Conservation (phyloP, 1,139 yeast species). For the Saccharomyces pastorianus region DNA sequence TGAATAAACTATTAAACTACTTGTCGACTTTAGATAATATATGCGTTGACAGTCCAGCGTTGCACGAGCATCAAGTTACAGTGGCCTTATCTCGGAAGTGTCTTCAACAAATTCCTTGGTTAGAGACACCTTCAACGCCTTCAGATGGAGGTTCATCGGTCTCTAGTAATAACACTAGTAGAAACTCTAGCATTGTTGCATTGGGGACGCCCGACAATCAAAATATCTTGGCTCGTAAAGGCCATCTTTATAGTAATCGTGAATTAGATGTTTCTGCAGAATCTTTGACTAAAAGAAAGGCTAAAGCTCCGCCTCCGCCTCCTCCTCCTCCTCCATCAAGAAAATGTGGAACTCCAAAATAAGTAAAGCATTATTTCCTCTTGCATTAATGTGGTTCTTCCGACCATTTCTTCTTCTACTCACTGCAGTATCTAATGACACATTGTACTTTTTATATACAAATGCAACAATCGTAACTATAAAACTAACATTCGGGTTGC, state of each 20-base stretch:
- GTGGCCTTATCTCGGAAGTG: conserved; percentile 57
- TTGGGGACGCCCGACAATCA: neutral
- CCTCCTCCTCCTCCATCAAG: conserved; percentile 11
- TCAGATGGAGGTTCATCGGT: conserved; percentile 6
- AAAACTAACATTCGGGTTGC: neutral
- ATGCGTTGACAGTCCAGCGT: conserved; percentile 24
- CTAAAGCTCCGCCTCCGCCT: conserved; percentile 6
- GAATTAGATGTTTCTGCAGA: conserved; percentile 28
- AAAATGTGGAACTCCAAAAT: conserved; percentile 1
- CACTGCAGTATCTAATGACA: neutral
- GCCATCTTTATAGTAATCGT: conserved; percentile 9
- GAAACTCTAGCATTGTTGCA: conserved; percentile 14
- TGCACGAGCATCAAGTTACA: conserved; percentile 37
- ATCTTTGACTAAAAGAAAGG: conserved; percentile 24
- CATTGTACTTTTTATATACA: neutral
- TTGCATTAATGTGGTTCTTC: neutral
- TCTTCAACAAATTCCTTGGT: conserved; percentile 46
- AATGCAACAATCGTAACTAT: neutral
- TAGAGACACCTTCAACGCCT: conserved; percentile 27
- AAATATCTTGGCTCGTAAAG: neutral
- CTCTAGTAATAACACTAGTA: conserved; percentile 11
- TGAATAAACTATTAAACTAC: conserved; percentile 44
- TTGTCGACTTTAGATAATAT: conserved; percentile 34
- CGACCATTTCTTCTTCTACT: neutral
- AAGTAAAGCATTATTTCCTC: neutral